phyloP scores from a whole-genome alignment of 192 early-diverging fungal species.

The Diversispora epigaea region DNA sequence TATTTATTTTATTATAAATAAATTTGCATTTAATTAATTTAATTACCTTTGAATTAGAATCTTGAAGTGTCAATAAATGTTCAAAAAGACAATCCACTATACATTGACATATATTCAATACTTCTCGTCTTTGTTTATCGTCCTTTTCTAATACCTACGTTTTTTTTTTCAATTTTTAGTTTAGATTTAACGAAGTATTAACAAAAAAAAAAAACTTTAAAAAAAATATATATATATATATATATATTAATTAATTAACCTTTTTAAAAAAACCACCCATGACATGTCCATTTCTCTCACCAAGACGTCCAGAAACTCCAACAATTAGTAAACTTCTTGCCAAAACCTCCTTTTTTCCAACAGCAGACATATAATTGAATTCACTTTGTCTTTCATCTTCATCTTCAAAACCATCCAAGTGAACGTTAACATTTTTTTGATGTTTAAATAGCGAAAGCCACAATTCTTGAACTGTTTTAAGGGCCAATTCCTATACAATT shows the following conservation, averaged over 20 bases:
- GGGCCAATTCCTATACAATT: slow-evolving; percentile 56
- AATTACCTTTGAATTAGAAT: slow-evolving; percentile 39
- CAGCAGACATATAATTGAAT: slow-evolving; percentile 25
- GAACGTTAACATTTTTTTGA: slow-evolving; percentile 23
- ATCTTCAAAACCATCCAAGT: slow-evolving; percentile 24
- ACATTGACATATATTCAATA: slow-evolving; percentile 57
- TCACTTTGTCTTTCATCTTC: slow-evolving; percentile 39
- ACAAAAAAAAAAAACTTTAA: too few species aligned
- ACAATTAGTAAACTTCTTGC: slow-evolving; percentile 30
- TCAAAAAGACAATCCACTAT: slow-evolving; percentile 79
- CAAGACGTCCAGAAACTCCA: slow-evolving; percentile 31
- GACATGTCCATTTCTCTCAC: slow-evolving; percentile 20
- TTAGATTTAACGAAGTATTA: neutral
- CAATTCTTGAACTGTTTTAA: slow-evolving; percentile 70
- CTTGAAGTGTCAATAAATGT: slow-evolving; percentile 64
- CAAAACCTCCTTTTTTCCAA: slow-evolving; percentile 28
- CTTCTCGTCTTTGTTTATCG: slow-evolving; percentile 41
- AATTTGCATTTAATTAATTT: neutral
- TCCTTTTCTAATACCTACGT: slow-evolving; percentile 46
- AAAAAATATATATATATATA: too few species aligned
- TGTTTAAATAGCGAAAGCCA: slow-evolving; percentile 61
- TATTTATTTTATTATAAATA: neutral
- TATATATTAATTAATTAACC: slow-evolving; percentile 12
- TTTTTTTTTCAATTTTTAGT: neutral
- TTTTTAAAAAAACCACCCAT: slow-evolving; percentile 32